A percentile compares a stretch with the other conserved stretches of the same genome.
Evolutionary conservation across 1,284 basidiomycete genomes (phyloP).

Genomic region (Porogramme epimiltina): DNA sequence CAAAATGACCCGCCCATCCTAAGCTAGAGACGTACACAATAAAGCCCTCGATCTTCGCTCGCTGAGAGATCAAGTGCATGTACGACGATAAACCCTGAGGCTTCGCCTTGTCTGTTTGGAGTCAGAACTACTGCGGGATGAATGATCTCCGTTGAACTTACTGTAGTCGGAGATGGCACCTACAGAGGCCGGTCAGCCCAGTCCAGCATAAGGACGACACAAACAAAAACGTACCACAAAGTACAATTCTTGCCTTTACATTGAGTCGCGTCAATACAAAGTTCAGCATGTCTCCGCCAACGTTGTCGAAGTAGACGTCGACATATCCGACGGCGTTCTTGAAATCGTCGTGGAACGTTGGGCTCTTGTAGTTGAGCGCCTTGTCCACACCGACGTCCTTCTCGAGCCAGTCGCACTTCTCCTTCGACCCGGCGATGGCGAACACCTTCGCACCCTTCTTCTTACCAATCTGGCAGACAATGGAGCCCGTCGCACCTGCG

Average conservation of each 20-base stretch:
- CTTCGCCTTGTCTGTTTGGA: constrained; percentile 44
- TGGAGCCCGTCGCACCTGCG: constrained; percentile 82
- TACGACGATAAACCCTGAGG: constrained; percentile 66
- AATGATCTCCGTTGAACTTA: constrained; percentile 33
- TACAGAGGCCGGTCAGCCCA: constrained; percentile 26
- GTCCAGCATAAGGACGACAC: constrained; percentile 5
- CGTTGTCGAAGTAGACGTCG: constrained; percentile 89
- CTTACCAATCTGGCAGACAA: constrained; percentile 80
- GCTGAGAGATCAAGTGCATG: constrained; percentile 69
- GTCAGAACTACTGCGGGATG: background rate
- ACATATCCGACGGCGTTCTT: constrained; percentile 61
- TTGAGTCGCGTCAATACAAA: constrained; percentile 75
- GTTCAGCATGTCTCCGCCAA: constrained; percentile 84
- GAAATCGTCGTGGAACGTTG: constrained; percentile 69
- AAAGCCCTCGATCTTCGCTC: constrained; percentile 83
- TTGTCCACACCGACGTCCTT: constrained; percentile 81
- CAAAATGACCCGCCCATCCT: background rate
- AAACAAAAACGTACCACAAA: constrained; percentile 55
- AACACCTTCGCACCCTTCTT: constrained; percentile 78
- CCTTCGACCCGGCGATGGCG: constrained; percentile 77
- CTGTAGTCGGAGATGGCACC: constrained; percentile 83
- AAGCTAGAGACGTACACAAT: constrained; percentile 58
- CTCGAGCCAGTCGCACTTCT: constrained; percentile 85
- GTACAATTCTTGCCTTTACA: constrained; percentile 73
- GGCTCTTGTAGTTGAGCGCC: constrained; percentile 87